Base-by-base conservation (phyloP, 495 filamentous ascomycete genomes). In the Viridothelium virens region DNA sequence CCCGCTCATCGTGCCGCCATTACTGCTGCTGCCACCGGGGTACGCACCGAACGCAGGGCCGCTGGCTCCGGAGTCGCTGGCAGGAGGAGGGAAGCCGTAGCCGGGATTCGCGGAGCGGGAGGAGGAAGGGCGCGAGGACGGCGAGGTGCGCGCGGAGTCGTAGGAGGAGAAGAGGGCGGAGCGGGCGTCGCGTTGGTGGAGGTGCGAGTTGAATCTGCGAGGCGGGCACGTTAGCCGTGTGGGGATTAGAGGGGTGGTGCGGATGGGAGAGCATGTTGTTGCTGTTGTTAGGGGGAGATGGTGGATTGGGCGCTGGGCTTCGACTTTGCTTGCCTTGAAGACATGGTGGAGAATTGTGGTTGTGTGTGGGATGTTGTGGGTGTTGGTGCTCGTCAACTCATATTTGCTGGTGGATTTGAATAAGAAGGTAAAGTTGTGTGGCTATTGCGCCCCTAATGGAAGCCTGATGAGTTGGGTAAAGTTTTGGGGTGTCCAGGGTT, bases 131-230 rank as follows among this genome's bases (percentile, higher is more conserved):
- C 70, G 64, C 34, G 72, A 39, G 56, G 68, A 67, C 67, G 73
- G 67, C 50, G 59, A 53, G 61, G 53, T 44, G 66, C 68, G 38
- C 38, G 61, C 64, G 62, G 67, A 61, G 67, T 74, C 72, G 78
- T 96, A 96, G 73, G 85, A 83, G 70, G 89, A 88, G 82, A 97
- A 97, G 74, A 97, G 89, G 69, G 90, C 86, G 70, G 84, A 87
- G 77, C 92, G 91, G 65, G 91, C 87, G 77, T 96, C 91, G 71
- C 91, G 91, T 74, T 93, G 88, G 77, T 59, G 53, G 53, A 36
- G 31, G 53, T 33, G 7, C 25, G 53, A 34, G 53, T 33, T 34
- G 53, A 59, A 59, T 59, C 53, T 59, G 53, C 18, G 53, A 14
- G 6, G 53, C 25, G 31, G 53, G 14, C 5, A 31, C 6, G 31